Evolutionary conservation across 192 early-diverging fungal species (phyloP).

Genomic region (Entomortierella chlamydospora): DNA sequence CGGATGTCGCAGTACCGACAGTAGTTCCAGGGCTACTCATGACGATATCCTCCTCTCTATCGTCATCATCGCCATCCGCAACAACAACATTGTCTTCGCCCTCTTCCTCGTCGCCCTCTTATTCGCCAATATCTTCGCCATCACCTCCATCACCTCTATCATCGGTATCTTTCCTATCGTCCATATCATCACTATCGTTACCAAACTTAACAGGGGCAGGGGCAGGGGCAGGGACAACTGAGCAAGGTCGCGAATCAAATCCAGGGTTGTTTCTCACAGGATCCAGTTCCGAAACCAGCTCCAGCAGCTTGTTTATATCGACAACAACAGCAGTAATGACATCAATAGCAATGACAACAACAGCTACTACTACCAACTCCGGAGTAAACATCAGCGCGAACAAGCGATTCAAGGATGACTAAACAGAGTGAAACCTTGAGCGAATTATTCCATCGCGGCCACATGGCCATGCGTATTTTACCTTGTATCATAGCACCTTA

Average conservation of each 20-base stretch:
- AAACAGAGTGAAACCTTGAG: background rate
- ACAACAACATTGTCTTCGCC: background rate
- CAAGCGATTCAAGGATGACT: conserved; percentile 10
- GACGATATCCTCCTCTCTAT: too few relatives aligned
- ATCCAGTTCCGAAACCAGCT: background rate
- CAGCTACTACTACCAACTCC: too few relatives aligned
- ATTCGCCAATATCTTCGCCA: too few relatives aligned
- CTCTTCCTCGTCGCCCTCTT: too few relatives aligned
- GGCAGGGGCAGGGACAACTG: background rate
- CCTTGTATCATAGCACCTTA: too few relatives aligned
- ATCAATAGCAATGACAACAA: too few relatives aligned
- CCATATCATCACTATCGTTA: background rate
- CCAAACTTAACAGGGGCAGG: background rate
- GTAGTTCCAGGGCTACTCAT: too few relatives aligned
- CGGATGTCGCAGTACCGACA: background rate
- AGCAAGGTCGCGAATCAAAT: background rate
- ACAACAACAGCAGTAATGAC: too few relatives aligned
- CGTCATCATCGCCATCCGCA: background rate
- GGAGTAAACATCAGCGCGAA: background rate
- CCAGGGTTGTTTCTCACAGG: background rate
- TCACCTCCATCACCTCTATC: too few relatives aligned
- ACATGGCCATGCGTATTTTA: too few relatives aligned
- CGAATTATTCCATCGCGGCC: too few relatives aligned
- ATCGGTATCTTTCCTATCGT: too few relatives aligned
- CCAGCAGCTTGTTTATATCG: background rate